These are phyloP conservation scores for Gonapodya prolifera DNA, from an alignment of 192 early-diverging fungal species.

Conservation along the genomic window DNA sequence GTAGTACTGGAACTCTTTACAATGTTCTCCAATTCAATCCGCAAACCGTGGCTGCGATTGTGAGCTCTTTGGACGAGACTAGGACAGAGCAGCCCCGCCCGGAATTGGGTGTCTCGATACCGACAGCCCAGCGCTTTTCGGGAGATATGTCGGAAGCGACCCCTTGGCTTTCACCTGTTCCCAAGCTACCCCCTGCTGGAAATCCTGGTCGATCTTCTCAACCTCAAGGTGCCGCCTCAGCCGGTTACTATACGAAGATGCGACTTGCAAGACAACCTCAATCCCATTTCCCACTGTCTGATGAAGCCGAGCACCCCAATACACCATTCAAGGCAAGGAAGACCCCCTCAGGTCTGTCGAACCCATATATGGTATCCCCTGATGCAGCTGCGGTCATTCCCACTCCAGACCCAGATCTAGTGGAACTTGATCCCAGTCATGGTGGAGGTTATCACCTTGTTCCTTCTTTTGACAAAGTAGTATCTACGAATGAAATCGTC, in stretches of 20 bases:
- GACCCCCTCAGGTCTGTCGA: neutral
- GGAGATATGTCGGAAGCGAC: neutral
- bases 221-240: neutral
- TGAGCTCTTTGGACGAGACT: neutral
- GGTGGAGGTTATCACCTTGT: neutral
- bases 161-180: neutral
- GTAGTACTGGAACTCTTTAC: neutral
- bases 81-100: neutral
- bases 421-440: neutral
- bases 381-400: neutral
- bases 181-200: neutral
- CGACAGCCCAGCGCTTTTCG: neutral
- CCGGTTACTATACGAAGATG: neutral
- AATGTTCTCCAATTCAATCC: neutral
- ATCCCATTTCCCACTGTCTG: neutral
- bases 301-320: neutral
- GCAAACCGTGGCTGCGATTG: neutral
- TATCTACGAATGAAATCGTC: neutral
- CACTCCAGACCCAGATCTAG: neutral
- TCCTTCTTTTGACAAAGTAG: neutral
- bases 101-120: neutral
- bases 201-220: too few species aligned
- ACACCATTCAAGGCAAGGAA: neutral
- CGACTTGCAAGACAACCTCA: neutral
- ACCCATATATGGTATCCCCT: neutral